These are phyloP conservation scores for Drechmeria coniospora DNA, from an alignment of 2,329 filamentous ascomycete species.

Conservation along the genomic window DNA sequence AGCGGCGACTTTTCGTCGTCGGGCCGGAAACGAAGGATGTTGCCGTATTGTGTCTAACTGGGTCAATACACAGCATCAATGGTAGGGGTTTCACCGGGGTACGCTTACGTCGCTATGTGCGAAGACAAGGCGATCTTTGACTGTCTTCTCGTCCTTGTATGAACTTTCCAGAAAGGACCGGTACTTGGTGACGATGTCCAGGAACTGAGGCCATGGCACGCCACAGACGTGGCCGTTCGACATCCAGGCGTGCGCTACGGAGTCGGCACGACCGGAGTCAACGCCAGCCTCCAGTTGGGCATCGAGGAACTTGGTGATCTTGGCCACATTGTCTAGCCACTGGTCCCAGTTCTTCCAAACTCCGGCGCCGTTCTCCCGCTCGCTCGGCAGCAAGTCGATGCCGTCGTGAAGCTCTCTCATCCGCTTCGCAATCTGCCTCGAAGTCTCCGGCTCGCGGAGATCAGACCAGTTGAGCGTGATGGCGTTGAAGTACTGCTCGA, in stretches of 20 bases:
- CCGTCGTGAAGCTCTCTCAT: slow-evolving; percentile 95
- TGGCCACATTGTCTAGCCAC: slow-evolving; percentile 57
- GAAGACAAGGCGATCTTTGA: slow-evolving; percentile 71
- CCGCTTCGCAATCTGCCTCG: slow-evolving; percentile 86
- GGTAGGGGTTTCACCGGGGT: neutral
- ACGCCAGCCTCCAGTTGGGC: slow-evolving; percentile 37
- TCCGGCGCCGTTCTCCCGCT: slow-evolving; percentile 63
- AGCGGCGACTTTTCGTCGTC: slow-evolving; percentile 69
- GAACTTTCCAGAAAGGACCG: slow-evolving; percentile 54
- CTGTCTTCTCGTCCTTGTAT: slow-evolving; percentile 50
- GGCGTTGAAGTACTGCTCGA: slow-evolving; percentile 87
- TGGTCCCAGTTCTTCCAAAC: slow-evolving; percentile 93
- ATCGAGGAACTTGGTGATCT: slow-evolving; percentile 41
- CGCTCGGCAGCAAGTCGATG: slow-evolving; percentile 67
- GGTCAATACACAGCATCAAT: slow-evolving; percentile 4
- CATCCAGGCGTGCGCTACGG: slow-evolving; percentile 41
- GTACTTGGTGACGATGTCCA: slow-evolving; percentile 60
- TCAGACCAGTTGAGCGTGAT: slow-evolving; percentile 63
- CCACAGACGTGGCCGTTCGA: slow-evolving; percentile 65
- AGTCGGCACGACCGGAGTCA: slow-evolving; percentile 9
- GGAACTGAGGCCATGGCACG: slow-evolving; percentile 67
- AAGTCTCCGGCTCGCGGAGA: slow-evolving; percentile 67
- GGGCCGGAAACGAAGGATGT: slow-evolving; percentile 63
- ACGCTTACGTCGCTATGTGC: slow-evolving; percentile 84
- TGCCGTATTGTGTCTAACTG: slow-evolving; percentile 84